Conservation (phyloP, 371 early-diverging fungal genomes). For the Mortierella sp. region DNA sequence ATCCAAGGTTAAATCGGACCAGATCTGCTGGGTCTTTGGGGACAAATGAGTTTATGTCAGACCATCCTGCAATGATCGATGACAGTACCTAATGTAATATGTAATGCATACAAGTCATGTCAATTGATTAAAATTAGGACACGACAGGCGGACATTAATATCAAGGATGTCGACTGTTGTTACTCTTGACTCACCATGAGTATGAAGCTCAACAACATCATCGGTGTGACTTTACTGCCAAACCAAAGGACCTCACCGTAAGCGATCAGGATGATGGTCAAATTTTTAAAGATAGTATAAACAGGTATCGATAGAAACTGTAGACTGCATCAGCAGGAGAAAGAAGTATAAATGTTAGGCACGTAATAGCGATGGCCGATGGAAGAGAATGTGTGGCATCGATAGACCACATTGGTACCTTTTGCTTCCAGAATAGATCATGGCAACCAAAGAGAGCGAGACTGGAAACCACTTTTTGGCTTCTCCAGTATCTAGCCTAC, state of each 20-base stretch:
- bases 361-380: not conserved
- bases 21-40: conserved; percentile 35
- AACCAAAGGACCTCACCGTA: conserved; percentile 93
- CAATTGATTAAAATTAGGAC: not conserved
- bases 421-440: conserved; percentile 99
- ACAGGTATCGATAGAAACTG: conserved; percentile 95
- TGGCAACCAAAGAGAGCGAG: conserved; percentile 88
- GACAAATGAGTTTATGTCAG: conserved; percentile 66
- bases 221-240: conserved; percentile 78
- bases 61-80: conserved; percentile 91
- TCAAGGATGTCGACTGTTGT: not conserved
- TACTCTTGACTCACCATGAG: conserved; percentile 77
- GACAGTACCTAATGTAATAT: conserved; percentile 73
- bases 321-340: conserved; percentile 58
- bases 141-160: not conserved
- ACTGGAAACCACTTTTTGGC: conserved; percentile 91
- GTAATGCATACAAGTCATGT: not conserved
- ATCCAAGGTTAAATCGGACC: conserved; percentile 71
- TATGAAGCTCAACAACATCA: conserved; percentile 88
- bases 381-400: not conserved
- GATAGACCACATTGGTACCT: conserved; percentile 52
- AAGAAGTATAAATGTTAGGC: not conserved
- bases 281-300: conserved; percentile 99
- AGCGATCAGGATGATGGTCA: conserved; percentile 97
- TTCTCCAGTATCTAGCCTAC: conserved; percentile 70